These are phyloP conservation scores for Amylostereum areolatum DNA, from an alignment of 1,284 basidiomycete species.

Conservation along the genomic window DNA sequence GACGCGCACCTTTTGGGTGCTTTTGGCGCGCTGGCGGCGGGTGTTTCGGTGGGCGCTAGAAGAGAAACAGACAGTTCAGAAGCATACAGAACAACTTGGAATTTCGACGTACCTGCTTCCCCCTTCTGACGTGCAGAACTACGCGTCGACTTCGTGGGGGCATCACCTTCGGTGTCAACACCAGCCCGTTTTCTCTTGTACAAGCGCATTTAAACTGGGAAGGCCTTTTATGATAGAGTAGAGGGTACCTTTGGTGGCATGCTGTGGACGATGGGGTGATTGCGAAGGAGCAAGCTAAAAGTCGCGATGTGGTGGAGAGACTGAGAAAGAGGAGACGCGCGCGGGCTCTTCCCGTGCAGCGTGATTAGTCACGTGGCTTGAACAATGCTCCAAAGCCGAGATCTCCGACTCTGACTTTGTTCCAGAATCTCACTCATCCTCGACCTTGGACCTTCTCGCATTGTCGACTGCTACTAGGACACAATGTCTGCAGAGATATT, in stretches of 20 bases:
- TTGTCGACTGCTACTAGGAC: background rate
- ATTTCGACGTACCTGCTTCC: conserved; percentile 2
- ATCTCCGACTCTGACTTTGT: too few relatives aligned
- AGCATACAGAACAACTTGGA: background rate
- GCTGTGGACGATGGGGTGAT: background rate
- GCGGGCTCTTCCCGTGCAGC: too few relatives aligned
- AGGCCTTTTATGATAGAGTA: background rate
- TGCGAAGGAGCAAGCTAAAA: too few relatives aligned
- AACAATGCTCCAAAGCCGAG: too few relatives aligned
- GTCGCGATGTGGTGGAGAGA: background rate
- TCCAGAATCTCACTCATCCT: background rate
- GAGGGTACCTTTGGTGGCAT: conserved; percentile 19
- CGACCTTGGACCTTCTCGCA: too few relatives aligned
- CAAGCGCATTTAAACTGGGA: conserved; percentile 1
- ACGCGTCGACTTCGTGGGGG: conserved; percentile 41
- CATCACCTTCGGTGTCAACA: conserved; percentile 21
- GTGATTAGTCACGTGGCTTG: too few relatives aligned
- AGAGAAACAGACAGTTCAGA: background rate
- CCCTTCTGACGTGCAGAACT: conserved; percentile 29
- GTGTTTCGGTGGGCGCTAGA: too few relatives aligned
- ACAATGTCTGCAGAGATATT: conserved; percentile 27
- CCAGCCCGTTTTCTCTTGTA: conserved; percentile 37
- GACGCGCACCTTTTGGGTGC: background rate
- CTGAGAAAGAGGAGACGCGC: background rate
- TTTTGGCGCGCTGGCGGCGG: too few relatives aligned